These are phyloP conservation scores for Boletales sp. DNA, from an alignment of 768 basidiomycete species.

Conservation along the genomic window DNA sequence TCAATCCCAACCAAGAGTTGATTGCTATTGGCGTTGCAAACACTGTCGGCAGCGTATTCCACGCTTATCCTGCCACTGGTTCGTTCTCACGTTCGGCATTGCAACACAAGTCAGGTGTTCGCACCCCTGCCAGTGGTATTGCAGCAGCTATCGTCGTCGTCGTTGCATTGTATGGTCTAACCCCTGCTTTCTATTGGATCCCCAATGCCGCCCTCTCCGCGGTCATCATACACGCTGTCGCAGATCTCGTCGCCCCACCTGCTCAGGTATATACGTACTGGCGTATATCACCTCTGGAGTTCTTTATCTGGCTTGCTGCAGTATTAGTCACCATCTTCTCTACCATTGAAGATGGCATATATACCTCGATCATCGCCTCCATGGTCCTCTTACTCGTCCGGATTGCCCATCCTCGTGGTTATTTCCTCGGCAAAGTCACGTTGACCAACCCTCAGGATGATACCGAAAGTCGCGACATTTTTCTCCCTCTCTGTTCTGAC, in stretches of 20 bases:
- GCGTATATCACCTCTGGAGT: conserved; percentile 92
- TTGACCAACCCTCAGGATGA: conserved; percentile 40
- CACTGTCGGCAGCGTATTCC: conserved; percentile 84
- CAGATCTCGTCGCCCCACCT: conserved; percentile 83
- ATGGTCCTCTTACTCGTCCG: conserved; percentile 78
- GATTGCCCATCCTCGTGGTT: conserved; percentile 81
- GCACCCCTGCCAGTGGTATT: conserved; percentile 89
- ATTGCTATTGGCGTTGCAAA: conserved; percentile 98
- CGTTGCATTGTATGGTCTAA: conserved; percentile 92
- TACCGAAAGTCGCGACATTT: conserved; percentile 64
- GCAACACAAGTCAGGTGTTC: conserved; percentile 95
- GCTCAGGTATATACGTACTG: conserved; percentile 83
- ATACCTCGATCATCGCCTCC: conserved; percentile 80
- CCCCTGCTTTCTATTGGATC: conserved; percentile 90
- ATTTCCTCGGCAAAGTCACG: conserved; percentile 85
- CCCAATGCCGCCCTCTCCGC: conserved; percentile 82
- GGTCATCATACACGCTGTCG: conserved; percentile 92
- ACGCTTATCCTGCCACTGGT: conserved; percentile 93
- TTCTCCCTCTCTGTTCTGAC: conserved; percentile 65
- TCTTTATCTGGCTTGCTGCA: conserved; percentile 82
- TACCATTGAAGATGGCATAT: conserved; percentile 92
- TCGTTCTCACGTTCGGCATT: conserved; percentile 98
- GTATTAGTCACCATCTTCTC: conserved; percentile 90
- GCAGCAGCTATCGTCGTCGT: conserved; percentile 84
- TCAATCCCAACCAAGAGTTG: conserved; percentile 90